Evolutionary conservation across 1,284 basidiomycete genomes (phyloP).

Genomic region (Tilletia horrida): DNA sequence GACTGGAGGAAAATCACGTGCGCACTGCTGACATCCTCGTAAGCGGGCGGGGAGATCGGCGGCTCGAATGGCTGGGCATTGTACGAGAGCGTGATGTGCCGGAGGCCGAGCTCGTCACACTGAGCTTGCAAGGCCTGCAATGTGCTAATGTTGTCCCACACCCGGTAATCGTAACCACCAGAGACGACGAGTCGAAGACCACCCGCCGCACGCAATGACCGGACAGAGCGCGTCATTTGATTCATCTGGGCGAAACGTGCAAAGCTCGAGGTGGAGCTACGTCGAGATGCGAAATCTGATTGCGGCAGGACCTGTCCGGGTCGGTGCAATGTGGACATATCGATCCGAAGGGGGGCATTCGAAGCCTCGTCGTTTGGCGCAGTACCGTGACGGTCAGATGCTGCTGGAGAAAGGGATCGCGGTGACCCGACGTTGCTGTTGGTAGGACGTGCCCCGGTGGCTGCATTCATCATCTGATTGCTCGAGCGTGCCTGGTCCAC

Average conservation of each 20-base stretch:
- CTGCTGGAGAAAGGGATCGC: neutral
- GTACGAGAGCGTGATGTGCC: conserved; percentile 56
- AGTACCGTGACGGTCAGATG: neutral
- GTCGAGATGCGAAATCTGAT: neutral
- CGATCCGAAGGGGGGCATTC: neutral
- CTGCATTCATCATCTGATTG: neutral
- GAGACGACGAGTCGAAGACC: conserved; percentile 39
- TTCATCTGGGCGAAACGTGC: neutral
- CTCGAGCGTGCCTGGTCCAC: neutral
- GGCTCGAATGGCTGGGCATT: conserved; percentile 37
- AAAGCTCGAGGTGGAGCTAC: conserved; percentile 7
- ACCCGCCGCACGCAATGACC: neutral
- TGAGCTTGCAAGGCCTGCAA: conserved; percentile 42
- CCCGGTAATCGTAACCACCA: conserved; percentile 73
- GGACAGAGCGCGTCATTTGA: neutral
- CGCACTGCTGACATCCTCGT: conserved; percentile 20
- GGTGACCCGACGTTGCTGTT: neutral
- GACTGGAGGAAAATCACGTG: conserved; percentile 46
- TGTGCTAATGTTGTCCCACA: conserved; percentile 70
- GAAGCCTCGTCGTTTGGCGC: neutral
- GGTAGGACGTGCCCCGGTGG: neutral
- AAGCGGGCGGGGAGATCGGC: conserved; percentile 44
- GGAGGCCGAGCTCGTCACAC: conserved; percentile 50
- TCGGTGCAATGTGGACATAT: neutral
- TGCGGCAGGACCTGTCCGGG: neutral